Conservation (phyloP, 768 basidiomycete genomes). For the Boletus sp. region DNA sequence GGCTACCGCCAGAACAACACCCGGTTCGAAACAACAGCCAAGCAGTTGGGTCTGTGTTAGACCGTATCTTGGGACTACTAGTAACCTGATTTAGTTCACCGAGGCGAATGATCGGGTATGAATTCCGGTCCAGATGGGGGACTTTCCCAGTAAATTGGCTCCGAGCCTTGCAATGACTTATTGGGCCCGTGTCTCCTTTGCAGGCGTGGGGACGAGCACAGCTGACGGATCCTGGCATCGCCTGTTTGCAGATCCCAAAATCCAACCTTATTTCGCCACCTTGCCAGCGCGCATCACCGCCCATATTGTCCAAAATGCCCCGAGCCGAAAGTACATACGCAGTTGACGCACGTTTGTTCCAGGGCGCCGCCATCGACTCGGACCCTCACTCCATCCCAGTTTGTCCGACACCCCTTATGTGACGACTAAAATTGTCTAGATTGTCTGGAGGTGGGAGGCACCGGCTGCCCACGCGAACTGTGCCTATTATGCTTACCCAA, state of each 20-base stretch:
- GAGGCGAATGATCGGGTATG: too few species aligned
- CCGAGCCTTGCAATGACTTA: background rate
- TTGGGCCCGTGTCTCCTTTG: background rate
- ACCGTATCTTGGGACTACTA: conserved; percentile 25
- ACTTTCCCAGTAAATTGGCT: background rate
- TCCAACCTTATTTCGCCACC: background rate
- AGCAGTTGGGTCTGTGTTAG: too few species aligned
- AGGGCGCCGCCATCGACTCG: background rate
- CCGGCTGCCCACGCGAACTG: background rate
- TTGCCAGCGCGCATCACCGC: background rate
- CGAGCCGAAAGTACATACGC: background rate
- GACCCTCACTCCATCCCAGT: background rate
- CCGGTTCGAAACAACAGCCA: too few species aligned
- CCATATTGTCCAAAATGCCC: background rate
- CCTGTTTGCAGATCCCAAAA: background rate
- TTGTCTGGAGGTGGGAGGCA: background rate
- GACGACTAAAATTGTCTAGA: background rate
- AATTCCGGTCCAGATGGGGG: background rate
- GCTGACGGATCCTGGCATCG: background rate
- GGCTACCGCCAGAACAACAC: too few species aligned
- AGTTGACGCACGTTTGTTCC: conserved; percentile 6
- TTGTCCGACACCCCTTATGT: background rate
- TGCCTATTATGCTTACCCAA: background rate
- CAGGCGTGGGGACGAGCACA: background rate
- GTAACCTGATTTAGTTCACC: too few species aligned